Percentiles rank a stretch among this genome's conserved stretches.
phyloP scores from a whole-genome alignment of 306 rosid genomes.

The Glycyrrhiza uralensis region DNA sequence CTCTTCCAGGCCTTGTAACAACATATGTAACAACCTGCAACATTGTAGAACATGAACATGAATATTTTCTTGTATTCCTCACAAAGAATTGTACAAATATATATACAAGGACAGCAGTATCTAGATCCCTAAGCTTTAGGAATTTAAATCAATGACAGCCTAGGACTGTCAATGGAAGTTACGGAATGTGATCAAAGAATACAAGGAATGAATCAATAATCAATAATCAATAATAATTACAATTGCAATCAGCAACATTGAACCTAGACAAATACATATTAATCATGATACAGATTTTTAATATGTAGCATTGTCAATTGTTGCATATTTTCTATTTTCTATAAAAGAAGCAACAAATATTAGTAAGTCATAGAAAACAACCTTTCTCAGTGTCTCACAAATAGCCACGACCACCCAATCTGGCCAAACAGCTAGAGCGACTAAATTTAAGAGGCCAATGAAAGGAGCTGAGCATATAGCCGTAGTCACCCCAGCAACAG shows the following conservation, averaged over 20 bases:
- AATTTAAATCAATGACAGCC: neutral
- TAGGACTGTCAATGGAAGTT: neutral
- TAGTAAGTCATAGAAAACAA: constrained; percentile 20
- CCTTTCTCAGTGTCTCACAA: constrained; percentile 91
- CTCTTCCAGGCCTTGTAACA: constrained; percentile 94
- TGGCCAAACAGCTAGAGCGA: constrained; percentile 83
- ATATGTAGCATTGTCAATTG: neutral
- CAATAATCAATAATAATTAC: neutral
- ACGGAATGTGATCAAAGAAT: neutral
- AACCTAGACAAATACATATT: neutral
- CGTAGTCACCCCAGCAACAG: constrained; percentile 78
- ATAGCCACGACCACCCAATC: constrained; percentile 76
- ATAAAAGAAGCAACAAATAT: constrained; percentile 2
- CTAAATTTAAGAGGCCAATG: constrained; percentile 72
- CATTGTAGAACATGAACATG: constrained; percentile 11
- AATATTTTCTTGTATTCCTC: neutral
- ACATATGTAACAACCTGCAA: constrained; percentile 88
- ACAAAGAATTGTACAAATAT: neutral
- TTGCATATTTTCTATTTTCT: neutral
- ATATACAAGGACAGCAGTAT: neutral
- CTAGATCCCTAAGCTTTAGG: too few species aligned
- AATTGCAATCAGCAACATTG: neutral
- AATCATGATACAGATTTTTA: neutral
- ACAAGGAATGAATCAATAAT: neutral
- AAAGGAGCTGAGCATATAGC: constrained; percentile 86